A percentile compares a stretch with the other conserved stretches of the same genome.
phyloP scores from a whole-genome alignment of 306 rosid genomes.

The Ormosia emarginata region DNA sequence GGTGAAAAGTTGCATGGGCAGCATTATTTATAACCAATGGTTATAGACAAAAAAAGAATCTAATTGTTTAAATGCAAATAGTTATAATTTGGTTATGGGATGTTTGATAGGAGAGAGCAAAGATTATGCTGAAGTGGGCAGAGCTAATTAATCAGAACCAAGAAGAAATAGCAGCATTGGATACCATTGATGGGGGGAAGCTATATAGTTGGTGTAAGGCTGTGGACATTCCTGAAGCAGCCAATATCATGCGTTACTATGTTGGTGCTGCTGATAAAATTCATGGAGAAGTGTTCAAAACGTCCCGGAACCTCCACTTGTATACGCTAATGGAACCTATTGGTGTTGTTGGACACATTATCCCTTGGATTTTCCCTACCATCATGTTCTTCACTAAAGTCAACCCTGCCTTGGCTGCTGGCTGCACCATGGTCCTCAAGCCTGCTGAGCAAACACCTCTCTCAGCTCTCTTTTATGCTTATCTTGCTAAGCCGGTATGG shows the following conservation, averaged over 20 bases:
- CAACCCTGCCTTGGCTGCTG: conserved; percentile 79
- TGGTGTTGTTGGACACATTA: conserved; percentile 80
- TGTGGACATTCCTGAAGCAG: conserved; percentile 53
- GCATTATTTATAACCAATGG: not conserved
- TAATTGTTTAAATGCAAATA: too few species aligned
- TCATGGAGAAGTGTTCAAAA: conserved; percentile 72
- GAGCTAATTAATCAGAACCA: conserved; percentile 51
- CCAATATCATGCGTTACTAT: conserved; percentile 59
- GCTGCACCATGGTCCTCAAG: conserved; percentile 82
- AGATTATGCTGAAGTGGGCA: conserved; percentile 67
- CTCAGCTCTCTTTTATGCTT: conserved; percentile 73
- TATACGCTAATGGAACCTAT: conserved; percentile 72
- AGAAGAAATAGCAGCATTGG: conserved; percentile 74
- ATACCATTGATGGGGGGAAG: conserved; percentile 75
- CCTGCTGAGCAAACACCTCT: conserved; percentile 92
- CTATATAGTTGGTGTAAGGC: conserved; percentile 42
- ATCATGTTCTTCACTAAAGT: conserved; percentile 51
- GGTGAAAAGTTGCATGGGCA: not conserved
- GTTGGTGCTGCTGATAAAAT: conserved; percentile 93
- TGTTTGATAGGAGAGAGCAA: conserved; percentile 60
- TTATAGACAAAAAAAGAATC: too few species aligned
- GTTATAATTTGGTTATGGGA: not conserved
- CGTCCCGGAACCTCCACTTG: conserved; percentile 50
- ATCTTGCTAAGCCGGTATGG: conserved; percentile 74
- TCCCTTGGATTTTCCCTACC: conserved; percentile 87